Evolutionary conservation across 257 asterid genomes (phyloP), one percentile per base, ranked within the genome.

Genomic region (Solanum chilense): DNA sequence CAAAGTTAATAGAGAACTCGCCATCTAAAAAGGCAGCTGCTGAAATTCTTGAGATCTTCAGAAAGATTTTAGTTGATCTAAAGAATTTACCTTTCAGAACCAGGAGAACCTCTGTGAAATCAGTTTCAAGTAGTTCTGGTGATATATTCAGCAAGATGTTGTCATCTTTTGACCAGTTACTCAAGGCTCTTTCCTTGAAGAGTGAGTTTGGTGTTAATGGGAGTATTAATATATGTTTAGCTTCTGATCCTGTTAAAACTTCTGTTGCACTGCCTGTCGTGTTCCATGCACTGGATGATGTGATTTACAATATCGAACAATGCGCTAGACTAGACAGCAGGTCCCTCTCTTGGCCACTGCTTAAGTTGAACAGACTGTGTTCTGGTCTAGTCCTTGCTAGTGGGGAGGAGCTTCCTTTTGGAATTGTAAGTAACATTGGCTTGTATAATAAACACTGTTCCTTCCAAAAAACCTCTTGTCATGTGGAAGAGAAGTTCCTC

Each of bases 321-420:
- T 89, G 93, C 70, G 86, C 86, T 87, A 91, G 75, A 86, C 90
- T 94, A 86, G 93, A 87, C 60, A 91, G 90, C 86, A 94, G 90
- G 89, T 90, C 92, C 70, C 91, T 94, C 56, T 87, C 93, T 87
- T 94, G 98, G 98, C 99, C 98, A 90, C 98, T 95, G 89, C 85
- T 95, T 87, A 97, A 97, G 93, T 89, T 93, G 86, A 95, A 97
- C 89, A 92, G 98, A 90, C 77, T 95, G 86, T 92, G 94, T 90
- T 92, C 93, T 77, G 98, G 99, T 86, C 92, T 92, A 76, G 94
- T 97, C 90, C 98, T 90, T 89, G 98, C 97, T 84, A 97, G 99
- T 49, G 98, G 98, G 23, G 99, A 97, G 94, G 99, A 97, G 92
- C 98, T 97, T 90, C 99, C 99, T 87, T 94, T 94, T 90, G 99